Conservation (phyloP, 768 basidiomycete species). For the Boletus sp. region DNA sequence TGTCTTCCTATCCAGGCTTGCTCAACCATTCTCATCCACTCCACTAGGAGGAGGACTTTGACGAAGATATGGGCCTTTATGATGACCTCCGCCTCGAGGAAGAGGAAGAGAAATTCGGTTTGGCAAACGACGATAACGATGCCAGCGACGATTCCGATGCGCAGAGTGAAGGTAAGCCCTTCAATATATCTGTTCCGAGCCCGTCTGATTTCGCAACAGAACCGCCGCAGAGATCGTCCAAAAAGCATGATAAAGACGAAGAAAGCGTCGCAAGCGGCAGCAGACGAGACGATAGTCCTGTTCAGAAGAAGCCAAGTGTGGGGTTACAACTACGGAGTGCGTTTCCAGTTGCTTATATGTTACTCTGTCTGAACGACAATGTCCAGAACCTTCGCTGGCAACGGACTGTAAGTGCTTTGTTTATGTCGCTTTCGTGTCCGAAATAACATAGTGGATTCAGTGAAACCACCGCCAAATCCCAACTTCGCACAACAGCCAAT, state of each 20-base stretch:
- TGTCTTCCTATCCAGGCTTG: slow-evolving; percentile 35
- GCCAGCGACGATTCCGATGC: slow-evolving; percentile 71
- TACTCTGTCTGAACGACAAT: slow-evolving; percentile 14
- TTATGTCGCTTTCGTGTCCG: background rate
- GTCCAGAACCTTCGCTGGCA: slow-evolving; percentile 61
- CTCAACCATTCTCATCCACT: slow-evolving; percentile 17
- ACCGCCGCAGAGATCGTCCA: slow-evolving; percentile 63
- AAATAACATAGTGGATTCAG: slow-evolving; percentile 12
- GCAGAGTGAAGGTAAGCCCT: slow-evolving; percentile 62
- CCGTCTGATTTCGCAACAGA: slow-evolving; percentile 38
- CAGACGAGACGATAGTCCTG: slow-evolving; percentile 76
- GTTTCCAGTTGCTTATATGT: slow-evolving; percentile 29
- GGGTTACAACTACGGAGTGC: slow-evolving; percentile 69
- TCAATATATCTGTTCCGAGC: background rate
- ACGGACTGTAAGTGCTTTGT: slow-evolving; percentile 50
- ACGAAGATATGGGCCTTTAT: slow-evolving; percentile 96
- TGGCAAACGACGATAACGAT: slow-evolving; percentile 69
- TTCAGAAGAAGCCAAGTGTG: slow-evolving; percentile 72
- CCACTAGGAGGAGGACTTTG: slow-evolving; percentile 90
- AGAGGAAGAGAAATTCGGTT: slow-evolving; percentile 91
- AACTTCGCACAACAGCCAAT: slow-evolving; percentile 82
- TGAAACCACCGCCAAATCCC: slow-evolving; percentile 74
- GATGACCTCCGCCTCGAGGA: slow-evolving; percentile 97
- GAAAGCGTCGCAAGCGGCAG: slow-evolving; percentile 66
- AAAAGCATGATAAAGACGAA: slow-evolving; percentile 72